A percentile compares a stretch with the other conserved stretches of the same genome.
phyloP scores from a whole-genome alignment of 2,329 filamentous ascomycete species.

The Arachnopeziza araneosa region DNA sequence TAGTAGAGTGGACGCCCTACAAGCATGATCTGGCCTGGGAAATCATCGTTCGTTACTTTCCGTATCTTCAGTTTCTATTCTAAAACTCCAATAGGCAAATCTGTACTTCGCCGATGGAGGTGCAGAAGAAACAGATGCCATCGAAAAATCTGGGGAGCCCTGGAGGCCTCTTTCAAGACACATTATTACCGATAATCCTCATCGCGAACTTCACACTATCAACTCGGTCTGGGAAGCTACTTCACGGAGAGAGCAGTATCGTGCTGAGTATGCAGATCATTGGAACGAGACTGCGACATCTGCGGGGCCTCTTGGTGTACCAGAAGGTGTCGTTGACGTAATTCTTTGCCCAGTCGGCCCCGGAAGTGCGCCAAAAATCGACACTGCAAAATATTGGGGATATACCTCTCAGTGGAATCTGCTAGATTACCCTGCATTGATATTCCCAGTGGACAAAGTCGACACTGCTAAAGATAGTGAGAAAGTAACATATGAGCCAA shows the following conservation, averaged over 20 bases:
- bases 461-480: slow-evolving; percentile 25
- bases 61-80: not conserved
- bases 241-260: slow-evolving; percentile 34
- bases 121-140: slow-evolving; percentile 42
- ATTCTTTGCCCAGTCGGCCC: slow-evolving; percentile 56
- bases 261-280: slow-evolving; percentile 15
- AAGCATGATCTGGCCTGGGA: slow-evolving; percentile 47
- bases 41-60: slow-evolving; percentile 37
- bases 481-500: slow-evolving; percentile 27
- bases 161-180: slow-evolving; percentile 51
- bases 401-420: slow-evolving; percentile 66
- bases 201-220: slow-evolving; percentile 37
- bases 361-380: slow-evolving; percentile 45
- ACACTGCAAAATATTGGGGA: slow-evolving; percentile 51
- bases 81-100: slow-evolving; percentile 18
- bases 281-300: slow-evolving; percentile 31
- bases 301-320: slow-evolving; percentile 20
- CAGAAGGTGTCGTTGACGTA: slow-evolving; percentile 45
- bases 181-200: slow-evolving; percentile 49
- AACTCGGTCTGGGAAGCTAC: slow-evolving; percentile 38
- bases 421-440: slow-evolving; percentile 57
- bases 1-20: slow-evolving; percentile 50
- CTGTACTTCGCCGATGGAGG: slow-evolving; percentile 57
- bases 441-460: slow-evolving; percentile 50
- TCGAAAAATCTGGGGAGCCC: slow-evolving; percentile 52